Percentiles rank a stretch among this genome's conserved stretches.
phyloP scores from a whole-genome alignment of 371 early-diverging fungal species.

The Syncephalis plumigaleata region DNA sequence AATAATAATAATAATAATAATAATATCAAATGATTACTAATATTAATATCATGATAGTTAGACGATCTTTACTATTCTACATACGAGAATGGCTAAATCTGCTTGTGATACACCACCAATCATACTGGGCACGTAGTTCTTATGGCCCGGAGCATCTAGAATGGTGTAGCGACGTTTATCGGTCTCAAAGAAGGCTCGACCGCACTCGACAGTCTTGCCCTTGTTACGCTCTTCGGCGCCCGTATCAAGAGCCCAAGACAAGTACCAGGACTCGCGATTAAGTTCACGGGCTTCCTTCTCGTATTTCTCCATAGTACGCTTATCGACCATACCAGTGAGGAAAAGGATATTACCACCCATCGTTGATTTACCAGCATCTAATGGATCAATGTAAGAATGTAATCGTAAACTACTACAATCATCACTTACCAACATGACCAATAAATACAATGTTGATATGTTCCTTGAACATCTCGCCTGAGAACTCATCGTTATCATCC shows the following conservation, averaged over 20 bases:
- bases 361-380: slow-evolving; percentile 99
- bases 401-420: background rate
- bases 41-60: background rate
- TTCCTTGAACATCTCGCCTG: slow-evolving; percentile 69
- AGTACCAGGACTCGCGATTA: slow-evolving; percentile 92
- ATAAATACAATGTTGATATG: slow-evolving; percentile 96
- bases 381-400: background rate
- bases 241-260: slow-evolving; percentile 95
- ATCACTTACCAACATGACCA: slow-evolving; percentile 82
- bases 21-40: background rate
- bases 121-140: slow-evolving; percentile 99
- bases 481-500: slow-evolving; percentile 19
- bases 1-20: background rate
- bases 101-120: slow-evolving; percentile 94
- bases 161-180: slow-evolving; percentile 88
- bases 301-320: slow-evolving; percentile 98
- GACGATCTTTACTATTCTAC: background rate
- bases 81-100: slow-evolving; percentile 84
- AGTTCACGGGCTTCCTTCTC: slow-evolving; percentile 92
- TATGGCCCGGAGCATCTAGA: slow-evolving; percentile 99
- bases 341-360: slow-evolving; percentile 96
- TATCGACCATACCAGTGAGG: slow-evolving; percentile 95
- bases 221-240: slow-evolving; percentile 92
- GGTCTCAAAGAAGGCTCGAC: slow-evolving; percentile 95
- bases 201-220: slow-evolving; percentile 97